These are phyloP conservation scores for Penicillium sp. DNA, from an alignment of 2,329 filamentous ascomycete species.

Conservation along the genomic window DNA sequence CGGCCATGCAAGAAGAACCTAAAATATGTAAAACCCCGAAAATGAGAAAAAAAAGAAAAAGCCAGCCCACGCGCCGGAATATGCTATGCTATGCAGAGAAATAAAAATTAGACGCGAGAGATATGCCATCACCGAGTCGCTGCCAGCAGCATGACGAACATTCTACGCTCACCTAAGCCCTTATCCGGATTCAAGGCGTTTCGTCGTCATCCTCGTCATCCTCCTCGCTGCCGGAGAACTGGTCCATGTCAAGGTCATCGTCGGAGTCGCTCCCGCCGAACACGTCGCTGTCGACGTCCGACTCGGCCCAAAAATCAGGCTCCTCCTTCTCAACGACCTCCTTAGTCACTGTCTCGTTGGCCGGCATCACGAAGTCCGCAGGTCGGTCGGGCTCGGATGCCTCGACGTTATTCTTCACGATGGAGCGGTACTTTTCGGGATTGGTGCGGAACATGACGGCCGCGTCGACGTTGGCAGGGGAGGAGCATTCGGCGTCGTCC, in stretches of 20 bases:
- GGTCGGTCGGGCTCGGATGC: slow-evolving; percentile 79
- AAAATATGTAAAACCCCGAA: background rate
- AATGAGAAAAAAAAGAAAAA: background rate
- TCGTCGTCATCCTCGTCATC: slow-evolving; percentile 53
- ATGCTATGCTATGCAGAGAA: slow-evolving; percentile 3
- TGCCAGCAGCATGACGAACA: background rate
- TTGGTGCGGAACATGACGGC: slow-evolving; percentile 80
- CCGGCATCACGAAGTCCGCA: slow-evolving; percentile 77
- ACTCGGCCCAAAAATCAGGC: slow-evolving; percentile 75
- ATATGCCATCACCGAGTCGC: background rate
- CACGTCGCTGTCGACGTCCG: slow-evolving; percentile 70
- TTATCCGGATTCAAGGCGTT: slow-evolving; percentile 1
- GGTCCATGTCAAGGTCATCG: slow-evolving; percentile 47
- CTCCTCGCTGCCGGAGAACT: slow-evolving; percentile 51
- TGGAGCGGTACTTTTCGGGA: slow-evolving; percentile 67
- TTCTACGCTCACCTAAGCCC: background rate
- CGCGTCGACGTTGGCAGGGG: slow-evolving; percentile 92
- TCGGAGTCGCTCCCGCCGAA: slow-evolving; percentile 72
- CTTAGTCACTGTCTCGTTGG: slow-evolving; percentile 58
- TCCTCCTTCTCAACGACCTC: slow-evolving; percentile 70
- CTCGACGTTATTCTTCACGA: slow-evolving; percentile 70
- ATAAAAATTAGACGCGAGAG: background rate
- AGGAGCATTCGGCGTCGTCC: slow-evolving; percentile 90
- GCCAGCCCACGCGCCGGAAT: background rate
- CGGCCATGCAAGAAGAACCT: background rate